Evolutionary conservation across 2,329 filamentous ascomycete genomes (phyloP), one percentile per base, ranked within the genome.

Genomic region (Hymenoscyphus infarciens): DNA sequence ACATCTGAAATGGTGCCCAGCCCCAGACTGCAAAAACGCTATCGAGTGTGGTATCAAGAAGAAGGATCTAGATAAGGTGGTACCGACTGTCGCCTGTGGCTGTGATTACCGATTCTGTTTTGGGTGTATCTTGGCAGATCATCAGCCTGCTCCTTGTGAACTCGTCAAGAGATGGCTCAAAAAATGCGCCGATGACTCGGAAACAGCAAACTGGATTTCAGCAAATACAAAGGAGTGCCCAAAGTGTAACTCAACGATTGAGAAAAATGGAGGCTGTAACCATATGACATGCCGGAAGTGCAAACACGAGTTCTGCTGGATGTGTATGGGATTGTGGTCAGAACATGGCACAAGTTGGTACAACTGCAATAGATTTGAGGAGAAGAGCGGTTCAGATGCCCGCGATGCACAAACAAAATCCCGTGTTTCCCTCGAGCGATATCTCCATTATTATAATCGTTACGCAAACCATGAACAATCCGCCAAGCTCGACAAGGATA

Each of bases 301-400:
- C 80, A 92, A 92, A 73, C 88, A 97, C 73, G 93, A 97, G 73
- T 97, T 99, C 73, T 99, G 95, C 79, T 99, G 95, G 95, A 98
- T 99, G 90, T 99, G 95, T 74, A 99, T 99, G 95, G 95, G 95
- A 0, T 81, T 97, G 0, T 99, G 95, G 95, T 96, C 92, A 0
- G 95, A 99, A 77, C 95, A 99, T 75, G 95, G 95, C 66, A 99
- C 94, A 3, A 97, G 92, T 77, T 99, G 95, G 95, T 99, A 99
- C 81, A 99, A 97, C 77, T 99, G 95, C 83, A 99, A 97, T 74
- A 84, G 95, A 8, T 99, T 89, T 71, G 95, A 99, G 74, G 95
- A 98, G 79, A 97, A 95, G 82, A 96, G 91, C 68, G 95, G 95
- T 1, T 82, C 87, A 0, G 93, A 97, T 62, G 95, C 95, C 4